Conservation (phyloP, 116 monocot species). For the Zostera marina region DNA sequence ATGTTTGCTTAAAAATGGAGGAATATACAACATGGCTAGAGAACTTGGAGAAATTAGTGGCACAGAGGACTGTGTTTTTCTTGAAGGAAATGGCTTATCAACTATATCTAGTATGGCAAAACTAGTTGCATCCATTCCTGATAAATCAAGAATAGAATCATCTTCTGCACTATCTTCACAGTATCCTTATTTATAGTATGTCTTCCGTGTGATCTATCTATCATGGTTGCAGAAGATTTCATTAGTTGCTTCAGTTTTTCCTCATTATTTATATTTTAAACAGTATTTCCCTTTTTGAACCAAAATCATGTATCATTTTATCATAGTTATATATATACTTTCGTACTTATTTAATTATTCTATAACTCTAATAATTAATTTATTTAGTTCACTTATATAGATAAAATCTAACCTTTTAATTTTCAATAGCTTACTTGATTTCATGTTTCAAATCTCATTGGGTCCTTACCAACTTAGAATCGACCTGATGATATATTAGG, state of each 20-base stretch:
- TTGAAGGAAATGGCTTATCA: constrained; percentile 10
- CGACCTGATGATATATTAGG: too few relatives aligned
- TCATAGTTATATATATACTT: too few relatives aligned
- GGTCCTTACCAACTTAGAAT: too few relatives aligned
- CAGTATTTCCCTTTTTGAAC: too few relatives aligned
- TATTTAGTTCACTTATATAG: too few relatives aligned
- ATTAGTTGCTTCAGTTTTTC: not conserved
- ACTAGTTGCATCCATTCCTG: constrained; percentile 77
- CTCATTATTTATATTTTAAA: not conserved
- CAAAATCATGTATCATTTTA: too few relatives aligned
- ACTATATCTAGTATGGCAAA: constrained; percentile 44
- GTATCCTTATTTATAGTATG: constrained; percentile 42
- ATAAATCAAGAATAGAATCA: constrained; percentile 50
- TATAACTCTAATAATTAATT: too few relatives aligned
- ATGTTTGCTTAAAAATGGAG: constrained; percentile 64
- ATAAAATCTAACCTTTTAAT: too few relatives aligned
- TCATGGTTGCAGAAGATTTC: not conserved
- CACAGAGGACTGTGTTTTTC: constrained; percentile 6
- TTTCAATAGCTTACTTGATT: too few relatives aligned
- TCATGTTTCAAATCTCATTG: too few relatives aligned
- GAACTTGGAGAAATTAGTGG: constrained; percentile 19
- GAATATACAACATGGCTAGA: constrained; percentile 37
- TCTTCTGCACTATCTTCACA: constrained; percentile 44
- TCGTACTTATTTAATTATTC: too few relatives aligned
- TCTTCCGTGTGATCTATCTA: not conserved